These are phyloP conservation scores for Colletotrichum acutatum DNA, from an alignment of 2,329 filamentous ascomycete genomes.

Conservation along the genomic window DNA sequence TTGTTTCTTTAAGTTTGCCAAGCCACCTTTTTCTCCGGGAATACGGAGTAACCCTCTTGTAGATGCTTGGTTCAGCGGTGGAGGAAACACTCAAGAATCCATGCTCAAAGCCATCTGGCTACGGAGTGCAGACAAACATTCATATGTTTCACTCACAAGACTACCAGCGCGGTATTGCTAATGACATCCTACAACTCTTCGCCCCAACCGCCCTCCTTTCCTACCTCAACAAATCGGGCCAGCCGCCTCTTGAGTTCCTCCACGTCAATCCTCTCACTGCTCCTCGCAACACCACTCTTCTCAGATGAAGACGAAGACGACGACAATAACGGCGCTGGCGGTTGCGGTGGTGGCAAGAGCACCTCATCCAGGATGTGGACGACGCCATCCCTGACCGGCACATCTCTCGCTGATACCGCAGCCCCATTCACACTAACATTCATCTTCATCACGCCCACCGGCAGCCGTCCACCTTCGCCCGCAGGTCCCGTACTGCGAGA, in stretches of 20 bases:
- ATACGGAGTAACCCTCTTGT: rapidly evolving
- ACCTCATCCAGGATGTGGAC: slow-evolving; percentile 22
- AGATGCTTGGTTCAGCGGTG: too few species aligned
- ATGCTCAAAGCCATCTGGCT: too few species aligned
- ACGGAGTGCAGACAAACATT: too few species aligned
- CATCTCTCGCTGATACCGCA: not conserved
- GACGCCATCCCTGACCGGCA: slow-evolving; percentile 14
- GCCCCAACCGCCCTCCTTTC: not conserved
- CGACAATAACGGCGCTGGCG: too few species aligned
- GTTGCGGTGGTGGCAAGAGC: slow-evolving; percentile 4
- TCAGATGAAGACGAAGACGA: not conserved
- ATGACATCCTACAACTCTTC: slow-evolving; percentile 3
- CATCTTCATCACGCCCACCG: too few species aligned
- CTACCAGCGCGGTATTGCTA: too few species aligned
- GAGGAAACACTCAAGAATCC: too few species aligned
- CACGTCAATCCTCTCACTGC: not conserved
- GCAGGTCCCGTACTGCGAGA: too few species aligned
- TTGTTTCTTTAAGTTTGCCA: too few species aligned
- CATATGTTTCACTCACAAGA: too few species aligned
- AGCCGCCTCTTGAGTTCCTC: slow-evolving; percentile 5
- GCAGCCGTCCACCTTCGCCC: not conserved
- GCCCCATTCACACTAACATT: not conserved
- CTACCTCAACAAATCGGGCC: not conserved
- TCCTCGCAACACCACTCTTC: too few species aligned
- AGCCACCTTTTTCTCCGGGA: too few species aligned